Conservation (phyloP, 306 rosid species). For the Notholithocarpus densiflorus region DNA sequence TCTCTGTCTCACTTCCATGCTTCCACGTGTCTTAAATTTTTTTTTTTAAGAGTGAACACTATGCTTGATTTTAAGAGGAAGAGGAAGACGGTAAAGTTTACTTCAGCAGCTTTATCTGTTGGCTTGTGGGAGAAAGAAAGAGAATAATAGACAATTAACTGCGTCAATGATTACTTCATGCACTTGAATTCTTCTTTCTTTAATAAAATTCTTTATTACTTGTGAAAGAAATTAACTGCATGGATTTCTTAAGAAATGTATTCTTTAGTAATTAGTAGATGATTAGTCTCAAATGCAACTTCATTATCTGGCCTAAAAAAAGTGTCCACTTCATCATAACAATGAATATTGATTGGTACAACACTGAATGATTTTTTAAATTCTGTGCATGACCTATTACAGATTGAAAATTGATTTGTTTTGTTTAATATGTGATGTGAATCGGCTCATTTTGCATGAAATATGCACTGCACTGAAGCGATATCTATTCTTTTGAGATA, state of each 20-base stretch:
- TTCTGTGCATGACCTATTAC: neutral
- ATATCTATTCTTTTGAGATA: neutral
- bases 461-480: neutral
- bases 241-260: neutral
- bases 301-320: neutral
- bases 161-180: neutral
- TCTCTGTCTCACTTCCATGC: neutral
- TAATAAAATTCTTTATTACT: too few relatives aligned
- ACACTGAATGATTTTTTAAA: neutral
- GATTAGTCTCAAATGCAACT: neutral
- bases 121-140: neutral
- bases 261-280: neutral
- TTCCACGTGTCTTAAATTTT: neutral
- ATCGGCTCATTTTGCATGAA: neutral
- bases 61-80: neutral
- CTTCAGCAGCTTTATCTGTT: neutral
- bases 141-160: neutral
- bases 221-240: too few relatives aligned
- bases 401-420: neutral
- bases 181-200: too few relatives aligned
- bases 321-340: neutral
- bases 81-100: neutral
- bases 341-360: neutral
- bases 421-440: neutral
- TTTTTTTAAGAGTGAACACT: neutral